phyloP scores from a whole-genome alignment of 1,284 basidiomycete genomes.

The Leccinum angustisporum region DNA sequence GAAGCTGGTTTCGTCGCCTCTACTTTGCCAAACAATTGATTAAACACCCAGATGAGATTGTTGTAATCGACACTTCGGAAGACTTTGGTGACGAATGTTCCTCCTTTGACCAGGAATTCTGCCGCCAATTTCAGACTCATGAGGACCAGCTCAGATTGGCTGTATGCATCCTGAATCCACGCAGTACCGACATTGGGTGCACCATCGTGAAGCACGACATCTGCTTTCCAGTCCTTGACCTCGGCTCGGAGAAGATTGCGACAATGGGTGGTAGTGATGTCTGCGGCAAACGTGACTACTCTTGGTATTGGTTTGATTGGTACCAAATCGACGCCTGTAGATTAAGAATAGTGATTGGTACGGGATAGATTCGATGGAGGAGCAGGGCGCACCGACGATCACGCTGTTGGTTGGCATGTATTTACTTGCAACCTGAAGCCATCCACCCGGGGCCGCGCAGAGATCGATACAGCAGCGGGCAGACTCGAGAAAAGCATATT shows the following conservation, averaged over 20 bases:
- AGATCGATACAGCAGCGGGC: constrained; percentile 97
- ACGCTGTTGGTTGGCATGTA: constrained; percentile 96
- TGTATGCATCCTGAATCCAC: constrained; percentile 99
- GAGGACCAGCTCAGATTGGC: constrained; percentile 95
- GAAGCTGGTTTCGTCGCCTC: constrained; percentile 99
- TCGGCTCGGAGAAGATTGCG: constrained; percentile 85
- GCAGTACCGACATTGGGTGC: constrained; percentile 99
- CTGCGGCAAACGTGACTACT: constrained; percentile 89
- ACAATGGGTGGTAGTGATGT: constrained; percentile 94
- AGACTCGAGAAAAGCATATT: constrained; percentile 89
- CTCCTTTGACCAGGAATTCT: constrained; percentile 92
- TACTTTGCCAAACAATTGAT: constrained; percentile 93
- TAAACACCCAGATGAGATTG: constrained; percentile 98
- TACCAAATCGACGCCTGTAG: constrained; percentile 87
- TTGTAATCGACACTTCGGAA: constrained; percentile 99
- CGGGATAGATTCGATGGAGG: constrained; percentile 8
- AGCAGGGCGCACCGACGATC: constrained; percentile 75
- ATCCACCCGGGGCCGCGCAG: constrained; percentile 98
- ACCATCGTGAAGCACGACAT: constrained; percentile 99
- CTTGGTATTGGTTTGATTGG: constrained; percentile 96
- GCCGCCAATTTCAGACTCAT: constrained; percentile 96
- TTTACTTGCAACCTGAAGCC: constrained; percentile 98
- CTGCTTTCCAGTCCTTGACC: constrained; percentile 99
- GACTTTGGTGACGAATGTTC: constrained; percentile 97
- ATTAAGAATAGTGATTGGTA: constrained; percentile 13